These are phyloP conservation scores for Lasiosphaeria ovina DNA, from an alignment of 495 filamentous ascomycete species.

Conservation along the genomic window DNA sequence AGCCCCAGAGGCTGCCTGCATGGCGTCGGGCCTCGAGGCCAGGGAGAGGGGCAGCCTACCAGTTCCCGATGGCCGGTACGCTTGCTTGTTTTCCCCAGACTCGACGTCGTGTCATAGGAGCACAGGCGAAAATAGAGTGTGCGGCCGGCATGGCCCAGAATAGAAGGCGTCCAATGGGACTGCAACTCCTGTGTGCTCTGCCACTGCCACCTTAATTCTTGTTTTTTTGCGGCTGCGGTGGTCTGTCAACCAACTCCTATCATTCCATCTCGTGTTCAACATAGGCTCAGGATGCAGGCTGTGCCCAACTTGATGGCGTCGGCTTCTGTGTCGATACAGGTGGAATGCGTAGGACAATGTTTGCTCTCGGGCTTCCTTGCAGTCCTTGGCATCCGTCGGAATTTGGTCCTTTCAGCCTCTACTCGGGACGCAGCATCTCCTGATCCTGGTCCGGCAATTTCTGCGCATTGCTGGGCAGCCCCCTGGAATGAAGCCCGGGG, in stretches of 20 bases:
- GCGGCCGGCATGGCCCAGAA: too few species aligned
- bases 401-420: not conserved
- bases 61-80: too few species aligned
- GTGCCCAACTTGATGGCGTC: not conserved
- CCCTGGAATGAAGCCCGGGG: not conserved
- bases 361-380: not conserved
- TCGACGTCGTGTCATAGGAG: too few species aligned
- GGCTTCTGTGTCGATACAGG: not conserved
- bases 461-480: not conserved
- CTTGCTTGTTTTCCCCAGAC: too few species aligned
- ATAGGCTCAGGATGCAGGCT: not conserved
- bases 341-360: not conserved
- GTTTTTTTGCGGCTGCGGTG: not conserved
- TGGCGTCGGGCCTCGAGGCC: too few species aligned
- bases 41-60: too few species aligned
- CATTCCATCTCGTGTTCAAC: not conserved
- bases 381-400: not conserved
- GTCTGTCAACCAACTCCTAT: not conserved
- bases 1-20: too few species aligned
- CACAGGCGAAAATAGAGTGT: too few species aligned
- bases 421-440: not conserved
- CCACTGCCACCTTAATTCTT: not conserved
- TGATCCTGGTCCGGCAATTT: not conserved
- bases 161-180: too few species aligned
- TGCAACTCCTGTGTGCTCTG: not conserved